Conservation (phyloP, 495 filamentous ascomycete species). For the Glonium stellatum region DNA sequence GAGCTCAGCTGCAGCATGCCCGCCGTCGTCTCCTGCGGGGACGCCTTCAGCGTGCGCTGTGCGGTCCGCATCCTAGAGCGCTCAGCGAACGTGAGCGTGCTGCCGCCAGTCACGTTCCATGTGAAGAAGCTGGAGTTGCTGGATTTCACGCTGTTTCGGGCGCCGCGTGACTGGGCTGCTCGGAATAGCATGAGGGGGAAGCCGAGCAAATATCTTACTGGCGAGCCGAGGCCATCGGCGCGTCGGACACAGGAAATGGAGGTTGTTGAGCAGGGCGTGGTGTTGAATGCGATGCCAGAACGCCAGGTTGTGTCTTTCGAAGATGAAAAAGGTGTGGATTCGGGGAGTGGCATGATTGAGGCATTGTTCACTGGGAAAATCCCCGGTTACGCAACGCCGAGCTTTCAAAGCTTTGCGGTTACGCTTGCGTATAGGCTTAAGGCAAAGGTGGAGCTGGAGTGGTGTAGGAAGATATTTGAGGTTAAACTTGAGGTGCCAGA, state of each 20-base stretch:
- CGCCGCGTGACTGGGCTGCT: conserved; percentile 15
- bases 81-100: conserved; percentile 5
- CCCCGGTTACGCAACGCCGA: conserved; percentile 15
- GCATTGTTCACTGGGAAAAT: conserved; percentile 13
- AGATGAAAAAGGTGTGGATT: neutral
- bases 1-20: conserved; percentile 16
- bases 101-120: conserved; percentile 10
- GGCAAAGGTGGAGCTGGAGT: conserved; percentile 15
- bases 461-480: conserved; percentile 21
- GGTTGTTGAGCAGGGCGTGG: conserved; percentile 9
- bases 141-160: conserved; percentile 19
- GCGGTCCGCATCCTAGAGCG: conserved; percentile 4
- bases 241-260: neutral
- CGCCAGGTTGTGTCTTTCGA: conserved; percentile 3
- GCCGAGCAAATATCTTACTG: neutral
- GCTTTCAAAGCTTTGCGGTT: conserved; percentile 18
- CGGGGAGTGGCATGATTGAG: conserved; percentile 8
- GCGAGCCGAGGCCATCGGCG: neutral
- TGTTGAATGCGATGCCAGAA: conserved; percentile 16
- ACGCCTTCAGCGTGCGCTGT: conserved; percentile 12
- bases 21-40: conserved; percentile 6
- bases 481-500: conserved; percentile 1
- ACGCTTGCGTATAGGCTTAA: conserved; percentile 18
- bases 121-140: conserved; percentile 15
- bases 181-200: conserved; percentile 7